These are phyloP conservation scores for Capronia coronata DNA, from an alignment of 2,329 filamentous ascomycete genomes.

Conservation along the genomic window DNA sequence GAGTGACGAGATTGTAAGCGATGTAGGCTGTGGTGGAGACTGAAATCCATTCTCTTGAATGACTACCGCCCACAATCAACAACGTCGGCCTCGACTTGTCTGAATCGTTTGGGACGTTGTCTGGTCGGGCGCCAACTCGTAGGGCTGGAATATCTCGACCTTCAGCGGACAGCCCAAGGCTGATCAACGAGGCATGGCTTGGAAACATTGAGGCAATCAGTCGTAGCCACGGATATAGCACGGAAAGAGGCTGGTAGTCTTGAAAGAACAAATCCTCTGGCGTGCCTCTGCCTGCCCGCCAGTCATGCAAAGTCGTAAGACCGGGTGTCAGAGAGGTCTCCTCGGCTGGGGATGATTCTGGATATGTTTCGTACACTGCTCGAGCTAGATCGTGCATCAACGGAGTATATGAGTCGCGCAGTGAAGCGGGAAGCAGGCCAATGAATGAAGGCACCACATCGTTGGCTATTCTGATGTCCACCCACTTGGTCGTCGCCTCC, in stretches of 20 bases:
- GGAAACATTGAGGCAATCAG: constrained; percentile 86
- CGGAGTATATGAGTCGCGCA: constrained; percentile 64
- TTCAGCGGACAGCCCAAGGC: constrained; percentile 78
- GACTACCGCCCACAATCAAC: constrained; percentile 75
- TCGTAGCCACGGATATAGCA: constrained; percentile 85
- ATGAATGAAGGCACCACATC: constrained; percentile 69
- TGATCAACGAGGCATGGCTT: constrained; percentile 65
- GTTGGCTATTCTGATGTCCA: constrained; percentile 74
- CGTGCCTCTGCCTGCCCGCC: constrained; percentile 30
- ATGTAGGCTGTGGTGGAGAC: constrained; percentile 86
- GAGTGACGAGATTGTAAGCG: constrained; percentile 78
- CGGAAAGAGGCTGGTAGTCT: constrained; percentile 82
- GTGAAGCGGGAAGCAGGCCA: constrained; percentile 65
- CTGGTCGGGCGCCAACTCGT: constrained; percentile 57
- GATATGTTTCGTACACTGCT: constrained; percentile 70
- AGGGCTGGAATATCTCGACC: constrained; percentile 79
- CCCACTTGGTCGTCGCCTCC: constrained; percentile 73
- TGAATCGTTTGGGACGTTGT: constrained; percentile 38
- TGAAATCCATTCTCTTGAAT: constrained; percentile 94
- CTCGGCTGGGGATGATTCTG: constrained; percentile 34
- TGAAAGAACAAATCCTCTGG: constrained; percentile 71
- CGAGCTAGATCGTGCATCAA: constrained; percentile 75
- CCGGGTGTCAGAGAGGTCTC: constrained; percentile 4
- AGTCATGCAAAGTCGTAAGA: constrained; percentile 34
- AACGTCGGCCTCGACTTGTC: constrained; percentile 59